These are phyloP conservation scores for Aspergillus ostianus DNA, from an alignment of 495 filamentous ascomycete species.

Conservation along the genomic window DNA sequence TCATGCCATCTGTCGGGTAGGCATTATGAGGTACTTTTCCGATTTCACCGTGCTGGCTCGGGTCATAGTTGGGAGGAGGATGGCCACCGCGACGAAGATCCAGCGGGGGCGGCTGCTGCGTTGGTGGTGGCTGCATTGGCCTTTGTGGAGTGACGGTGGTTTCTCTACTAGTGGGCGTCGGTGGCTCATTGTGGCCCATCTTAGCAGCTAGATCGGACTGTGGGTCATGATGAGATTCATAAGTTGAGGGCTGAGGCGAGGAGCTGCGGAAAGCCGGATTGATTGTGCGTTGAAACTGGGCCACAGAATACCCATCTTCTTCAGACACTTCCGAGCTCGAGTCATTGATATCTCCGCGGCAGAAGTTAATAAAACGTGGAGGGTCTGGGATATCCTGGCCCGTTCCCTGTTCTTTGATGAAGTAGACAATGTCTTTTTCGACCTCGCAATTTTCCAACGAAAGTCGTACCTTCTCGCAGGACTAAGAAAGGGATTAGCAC, in stretches of 20 bases:
- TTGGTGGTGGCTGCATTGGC: constrained; percentile 24
- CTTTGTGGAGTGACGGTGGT: constrained; percentile 55
- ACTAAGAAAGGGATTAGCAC: constrained; percentile 40
- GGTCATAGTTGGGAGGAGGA: constrained; percentile 48
- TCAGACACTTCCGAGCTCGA: constrained; percentile 78
- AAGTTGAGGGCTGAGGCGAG: constrained; percentile 82
- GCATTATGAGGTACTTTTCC: constrained; percentile 82
- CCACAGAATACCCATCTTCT: constrained; percentile 84
- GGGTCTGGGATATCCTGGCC: constrained; percentile 97
- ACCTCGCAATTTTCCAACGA: constrained; percentile 95
- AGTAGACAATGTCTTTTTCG: constrained; percentile 86
- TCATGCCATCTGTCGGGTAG: constrained; percentile 97
- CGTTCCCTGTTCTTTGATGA: constrained; percentile 88
- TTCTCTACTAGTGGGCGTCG: constrained; percentile 51
- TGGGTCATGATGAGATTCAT: constrained; percentile 85
- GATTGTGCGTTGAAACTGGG: constrained; percentile 91
- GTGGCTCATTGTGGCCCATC: constrained; percentile 54
- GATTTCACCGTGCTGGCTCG: constrained; percentile 62
- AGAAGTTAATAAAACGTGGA: constrained; percentile 98
- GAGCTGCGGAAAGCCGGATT: constrained; percentile 93
- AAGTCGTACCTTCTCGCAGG: constrained; percentile 94
- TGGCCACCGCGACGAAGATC: constrained; percentile 52
- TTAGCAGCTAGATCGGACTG: constrained; percentile 64
- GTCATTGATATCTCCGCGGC: constrained; percentile 84
- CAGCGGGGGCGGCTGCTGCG: constrained; percentile 46